Conservation (phyloP, 1,139 yeast genomes). For the Nakaseomyces kungkrabaensis region DNA sequence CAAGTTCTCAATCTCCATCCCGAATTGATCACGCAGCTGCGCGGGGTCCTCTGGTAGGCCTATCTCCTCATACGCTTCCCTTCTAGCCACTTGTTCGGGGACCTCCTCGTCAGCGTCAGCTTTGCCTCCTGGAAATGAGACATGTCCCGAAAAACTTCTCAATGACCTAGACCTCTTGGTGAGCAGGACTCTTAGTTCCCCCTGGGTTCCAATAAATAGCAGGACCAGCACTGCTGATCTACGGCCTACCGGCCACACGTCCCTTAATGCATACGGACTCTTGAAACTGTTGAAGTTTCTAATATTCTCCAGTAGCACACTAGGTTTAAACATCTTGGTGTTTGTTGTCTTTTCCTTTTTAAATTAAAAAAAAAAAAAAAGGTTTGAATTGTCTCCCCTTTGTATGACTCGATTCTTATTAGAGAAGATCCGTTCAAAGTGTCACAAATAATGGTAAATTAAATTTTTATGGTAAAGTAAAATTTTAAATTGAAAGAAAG, state of each 20-base stretch:
- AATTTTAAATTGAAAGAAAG: too few species aligned
- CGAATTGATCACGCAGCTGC: conserved; percentile 36
- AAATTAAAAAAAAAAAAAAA: background rate
- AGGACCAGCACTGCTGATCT: conserved; percentile 70
- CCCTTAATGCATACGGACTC: conserved; percentile 4
- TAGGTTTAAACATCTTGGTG: background rate
- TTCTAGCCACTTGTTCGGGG: conserved; percentile 62
- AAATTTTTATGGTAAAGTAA: too few species aligned
- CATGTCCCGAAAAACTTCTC: conserved; percentile 74
- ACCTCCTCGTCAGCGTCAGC: conserved; percentile 58
- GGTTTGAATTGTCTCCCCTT: too few species aligned
- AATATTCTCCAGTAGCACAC: background rate
- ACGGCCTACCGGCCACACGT: conserved; percentile 36
- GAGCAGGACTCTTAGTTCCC: conserved; percentile 66
- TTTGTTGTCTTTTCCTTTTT: background rate
- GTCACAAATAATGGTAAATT: too few species aligned
- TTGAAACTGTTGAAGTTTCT: background rate
- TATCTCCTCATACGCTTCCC: conserved; percentile 83
- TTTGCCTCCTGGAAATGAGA: conserved; percentile 83
- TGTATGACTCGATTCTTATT: too few species aligned
- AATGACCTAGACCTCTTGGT: conserved; percentile 66
- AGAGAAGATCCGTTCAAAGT: too few species aligned
- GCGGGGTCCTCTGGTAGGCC: conserved; percentile 52
- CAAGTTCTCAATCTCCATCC: conserved; percentile 35
- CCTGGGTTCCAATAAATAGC: conserved; percentile 57